Evolutionary conservation across 139 green algal genomes (phyloP), one percentile per base, ranked within the genome.

Genomic region (Chlamydomonas sp.): DNA sequence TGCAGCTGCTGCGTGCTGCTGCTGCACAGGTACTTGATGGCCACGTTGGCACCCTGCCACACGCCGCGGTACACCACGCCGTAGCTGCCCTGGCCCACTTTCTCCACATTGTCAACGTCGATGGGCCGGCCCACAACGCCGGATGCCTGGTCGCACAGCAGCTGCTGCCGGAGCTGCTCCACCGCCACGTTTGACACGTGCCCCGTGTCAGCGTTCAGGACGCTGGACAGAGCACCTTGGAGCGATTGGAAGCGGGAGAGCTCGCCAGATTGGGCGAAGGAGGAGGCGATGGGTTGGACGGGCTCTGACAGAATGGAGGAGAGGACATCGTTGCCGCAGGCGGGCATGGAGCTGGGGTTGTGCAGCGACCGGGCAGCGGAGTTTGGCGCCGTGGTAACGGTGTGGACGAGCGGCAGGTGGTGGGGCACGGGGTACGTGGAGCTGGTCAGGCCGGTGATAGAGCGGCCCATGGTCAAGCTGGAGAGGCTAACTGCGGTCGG

Each of bases 21-120:
- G 17, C n/a, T 61, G 9, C 83, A 16, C 84, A 88, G 63, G 74
- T 88, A 88, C 86, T 90, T 90, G 79, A 86, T 72, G 31, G 86
- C 86, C 63, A 90, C 86, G 60, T 69, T 14, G 49, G 80, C 80
- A n/a, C 80, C 80, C 86, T 90, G 80, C 86, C 86, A 90, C 31
- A 90, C 86, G 63, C 86, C 86, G 5, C 86, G 79, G 69, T 90
- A 87, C 60, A 90, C 86, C 7, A 90, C 63, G 14, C 86, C 86
- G 63, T 61, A 90, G 59, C 62, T 74, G 61, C 86, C 86, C 62
- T 80, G 79, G 12, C 86, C 86, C 72, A 90, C 74, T 61, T 87
- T 83, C 63, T 83, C 84, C 17, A 88, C 63, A 57, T 83, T 88
- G 49, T 77, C 84, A 4, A 88, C 84, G 73, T 88, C 83, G 31